A percentile compares a stretch with the other conserved stretches of the same genome.
phyloP scores from a whole-genome alignment of 495 filamentous ascomycete genomes.

The Trichoderma parareesei region DNA sequence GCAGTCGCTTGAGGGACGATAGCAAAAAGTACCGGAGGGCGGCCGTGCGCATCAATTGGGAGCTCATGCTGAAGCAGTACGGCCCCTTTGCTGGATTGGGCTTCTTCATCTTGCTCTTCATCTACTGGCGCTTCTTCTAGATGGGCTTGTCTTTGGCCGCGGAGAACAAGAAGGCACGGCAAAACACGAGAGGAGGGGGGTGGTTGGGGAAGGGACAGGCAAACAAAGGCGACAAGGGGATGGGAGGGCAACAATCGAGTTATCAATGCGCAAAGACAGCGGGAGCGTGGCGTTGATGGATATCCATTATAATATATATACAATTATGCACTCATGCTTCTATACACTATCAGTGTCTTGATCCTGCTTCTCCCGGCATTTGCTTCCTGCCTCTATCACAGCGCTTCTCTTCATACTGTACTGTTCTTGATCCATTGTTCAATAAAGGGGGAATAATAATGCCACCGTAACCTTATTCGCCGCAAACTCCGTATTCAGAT shows the following conservation, averaged over 20 bases:
- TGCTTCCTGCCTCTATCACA: not conserved
- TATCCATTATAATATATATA: constrained; percentile 16
- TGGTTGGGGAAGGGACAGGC: not conserved
- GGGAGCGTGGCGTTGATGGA: constrained; percentile 9
- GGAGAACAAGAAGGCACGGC: not conserved
- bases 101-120: constrained; percentile 71
- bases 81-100: constrained; percentile 76
- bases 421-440: not conserved
- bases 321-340: constrained; percentile 13
- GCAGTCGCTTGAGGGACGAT: constrained; percentile 76
- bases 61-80: constrained; percentile 93
- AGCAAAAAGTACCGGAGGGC: constrained; percentile 88
- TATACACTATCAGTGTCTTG: not conserved
- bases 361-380: not conserved
- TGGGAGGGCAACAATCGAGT: not conserved
- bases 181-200: not conserved
- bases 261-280: constrained; percentile 1
- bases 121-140: constrained; percentile 92
- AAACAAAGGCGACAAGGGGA: not conserved
- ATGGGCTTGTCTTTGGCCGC: not conserved
- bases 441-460: not conserved
- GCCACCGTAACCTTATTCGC: not conserved
- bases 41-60: constrained; percentile 97
- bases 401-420: not conserved
- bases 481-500: constrained; percentile 5